Evolutionary conservation across 768 basidiomycete species (phyloP).

Genomic region (Russula olivacea): DNA sequence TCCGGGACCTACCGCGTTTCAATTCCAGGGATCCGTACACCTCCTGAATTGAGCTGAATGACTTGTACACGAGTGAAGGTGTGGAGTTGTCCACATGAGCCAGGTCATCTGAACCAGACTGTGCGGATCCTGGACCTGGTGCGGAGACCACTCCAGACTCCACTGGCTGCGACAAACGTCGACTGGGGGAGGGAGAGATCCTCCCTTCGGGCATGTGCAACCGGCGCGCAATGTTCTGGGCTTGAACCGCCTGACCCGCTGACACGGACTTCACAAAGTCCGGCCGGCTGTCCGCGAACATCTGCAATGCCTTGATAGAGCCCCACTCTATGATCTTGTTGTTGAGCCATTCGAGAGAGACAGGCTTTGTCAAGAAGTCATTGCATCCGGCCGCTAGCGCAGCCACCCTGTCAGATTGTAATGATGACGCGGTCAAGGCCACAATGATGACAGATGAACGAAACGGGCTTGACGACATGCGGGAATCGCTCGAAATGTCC

Average conservation of each 20-base stretch:
- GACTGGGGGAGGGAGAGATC: slow-evolving; percentile 36
- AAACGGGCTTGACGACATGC: slow-evolving; percentile 57
- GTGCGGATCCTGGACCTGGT: background rate
- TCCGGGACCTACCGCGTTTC: slow-evolving; percentile 4
- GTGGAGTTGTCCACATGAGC: background rate
- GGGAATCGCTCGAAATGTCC: slow-evolving; percentile 44
- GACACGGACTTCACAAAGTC: slow-evolving; percentile 47
- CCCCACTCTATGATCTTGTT: slow-evolving; percentile 99
- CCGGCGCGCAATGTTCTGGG: slow-evolving; percentile 42
- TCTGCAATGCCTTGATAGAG: slow-evolving; percentile 88
- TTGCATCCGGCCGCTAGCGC: slow-evolving; percentile 99
- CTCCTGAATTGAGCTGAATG: slow-evolving; percentile 12
- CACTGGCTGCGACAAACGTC: slow-evolving; percentile 34
- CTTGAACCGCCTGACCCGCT: slow-evolving; percentile 43
- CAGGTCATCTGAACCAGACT: slow-evolving; percentile 1
- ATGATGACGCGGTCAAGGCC: slow-evolving; percentile 93
- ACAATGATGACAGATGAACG: slow-evolving; percentile 97
- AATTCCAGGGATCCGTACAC: background rate
- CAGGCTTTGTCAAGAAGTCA: slow-evolving; percentile 97
- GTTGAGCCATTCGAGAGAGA: slow-evolving; percentile 91
- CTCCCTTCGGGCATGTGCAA: slow-evolving; percentile 47
- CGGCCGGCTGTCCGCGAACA: slow-evolving; percentile 82
- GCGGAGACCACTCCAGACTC: slow-evolving; percentile 8
- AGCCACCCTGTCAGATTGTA: slow-evolving; percentile 91
- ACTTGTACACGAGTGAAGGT: slow-evolving; percentile 11